Conservation (phyloP, 495 filamentous ascomycete genomes). For the Trichoderma erinaceum region DNA sequence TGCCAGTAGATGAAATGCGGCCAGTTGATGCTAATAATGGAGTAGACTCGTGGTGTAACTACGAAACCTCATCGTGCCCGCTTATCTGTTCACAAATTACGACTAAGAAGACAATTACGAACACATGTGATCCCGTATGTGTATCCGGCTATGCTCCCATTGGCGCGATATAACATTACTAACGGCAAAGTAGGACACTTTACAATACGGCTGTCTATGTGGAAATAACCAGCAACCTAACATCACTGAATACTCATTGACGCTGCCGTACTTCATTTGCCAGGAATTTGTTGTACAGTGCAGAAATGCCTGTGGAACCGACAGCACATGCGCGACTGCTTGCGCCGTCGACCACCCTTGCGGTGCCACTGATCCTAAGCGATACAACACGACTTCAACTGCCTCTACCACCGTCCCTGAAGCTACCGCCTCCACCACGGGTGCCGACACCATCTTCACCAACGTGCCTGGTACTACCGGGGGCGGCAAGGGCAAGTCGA, state of each 20-base stretch:
- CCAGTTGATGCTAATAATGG: slow-evolving; percentile 22
- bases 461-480: slow-evolving; percentile 45
- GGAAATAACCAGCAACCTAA: slow-evolving; percentile 66
- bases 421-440: slow-evolving; percentile 29
- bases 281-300: slow-evolving; percentile 66
- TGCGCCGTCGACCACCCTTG: slow-evolving; percentile 74
- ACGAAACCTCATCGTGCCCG: slow-evolving; percentile 63
- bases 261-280: slow-evolving; percentile 81
- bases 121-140: slow-evolving; percentile 69
- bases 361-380: slow-evolving; percentile 65
- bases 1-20: not conserved
- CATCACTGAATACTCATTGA: slow-evolving; percentile 74
- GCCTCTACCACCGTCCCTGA: slow-evolving; percentile 34
- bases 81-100: slow-evolving; percentile 70
- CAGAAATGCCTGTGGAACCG: slow-evolving; percentile 50
- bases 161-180: slow-evolving; percentile 16
- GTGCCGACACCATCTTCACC: slow-evolving; percentile 35
- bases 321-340: slow-evolving; percentile 53
- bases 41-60: slow-evolving; percentile 62
- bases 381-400: slow-evolving; percentile 51
- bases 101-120: slow-evolving; percentile 44
- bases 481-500: slow-evolving; percentile 29
- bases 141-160: not conserved
- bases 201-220: slow-evolving; percentile 72
- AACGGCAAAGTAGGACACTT: slow-evolving; percentile 46